A percentile compares a stretch with the other conserved stretches of the same genome.
Conservation (phyloP, 192 early-diverging fungal genomes). For the Chytriomyces sp. region DNA sequence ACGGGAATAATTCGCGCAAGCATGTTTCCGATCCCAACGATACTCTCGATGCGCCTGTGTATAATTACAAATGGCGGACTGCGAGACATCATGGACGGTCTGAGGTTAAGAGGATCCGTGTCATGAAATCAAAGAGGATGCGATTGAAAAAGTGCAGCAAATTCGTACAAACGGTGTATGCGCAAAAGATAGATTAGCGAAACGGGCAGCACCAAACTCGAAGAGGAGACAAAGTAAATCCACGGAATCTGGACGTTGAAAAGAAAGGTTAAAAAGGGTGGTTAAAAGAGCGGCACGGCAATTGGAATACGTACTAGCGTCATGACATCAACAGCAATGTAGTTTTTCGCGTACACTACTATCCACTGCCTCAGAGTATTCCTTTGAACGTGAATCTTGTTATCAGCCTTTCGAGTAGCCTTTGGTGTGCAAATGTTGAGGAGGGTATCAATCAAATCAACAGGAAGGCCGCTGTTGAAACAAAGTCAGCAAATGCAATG, state of each 20-base stretch:
- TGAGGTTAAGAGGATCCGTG: too few species aligned
- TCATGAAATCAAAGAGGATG: too few species aligned
- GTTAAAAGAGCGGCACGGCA: not conserved
- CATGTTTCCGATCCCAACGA: constrained; percentile 21
- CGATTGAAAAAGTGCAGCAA: too few species aligned
- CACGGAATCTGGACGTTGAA: constrained; percentile 5
- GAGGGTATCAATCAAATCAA: constrained; percentile 1
- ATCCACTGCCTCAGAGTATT: not conserved
- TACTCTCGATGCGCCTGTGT: constrained; percentile 13
- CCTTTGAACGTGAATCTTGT: not conserved
- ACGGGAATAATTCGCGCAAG: constrained; percentile 14
- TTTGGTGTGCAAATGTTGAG: not conserved
- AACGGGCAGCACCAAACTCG: not conserved
- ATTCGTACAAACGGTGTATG: not conserved
- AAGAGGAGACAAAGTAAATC: not conserved
- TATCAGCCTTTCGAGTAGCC: not conserved
- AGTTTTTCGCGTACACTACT: not conserved
- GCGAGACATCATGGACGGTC: not conserved
- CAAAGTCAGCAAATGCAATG: not conserved
- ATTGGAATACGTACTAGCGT: not conserved
- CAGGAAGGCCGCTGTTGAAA: not conserved
- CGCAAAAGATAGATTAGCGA: not conserved
- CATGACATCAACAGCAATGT: constrained; percentile 26
- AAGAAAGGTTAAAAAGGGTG: not conserved
- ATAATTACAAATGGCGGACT: not conserved